Evolutionary conservation across 2,329 filamentous ascomycete genomes (phyloP).

Genomic region (Penicillium sp.): DNA sequence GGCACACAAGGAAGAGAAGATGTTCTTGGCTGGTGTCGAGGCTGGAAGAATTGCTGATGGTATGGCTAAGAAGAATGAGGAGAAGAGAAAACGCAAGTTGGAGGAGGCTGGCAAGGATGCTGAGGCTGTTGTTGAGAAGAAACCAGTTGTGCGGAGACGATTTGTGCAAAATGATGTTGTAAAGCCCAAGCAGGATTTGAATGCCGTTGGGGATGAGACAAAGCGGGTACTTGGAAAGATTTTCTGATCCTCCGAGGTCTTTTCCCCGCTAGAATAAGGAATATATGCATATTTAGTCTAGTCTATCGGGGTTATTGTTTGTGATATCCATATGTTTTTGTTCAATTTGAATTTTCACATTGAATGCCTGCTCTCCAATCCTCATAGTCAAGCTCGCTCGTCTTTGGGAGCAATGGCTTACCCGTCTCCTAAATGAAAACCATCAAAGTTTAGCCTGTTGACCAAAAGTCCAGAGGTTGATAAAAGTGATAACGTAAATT

Average conservation of each 20-base stretch:
- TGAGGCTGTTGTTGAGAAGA: constrained; percentile 16
- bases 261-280: background rate
- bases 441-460: too few species aligned
- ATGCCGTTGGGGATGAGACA: constrained; percentile 37
- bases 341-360: background rate
- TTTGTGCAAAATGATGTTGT: constrained; percentile 48
- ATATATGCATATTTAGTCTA: background rate
- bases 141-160: constrained; percentile 28
- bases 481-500: background rate
- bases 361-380: background rate
- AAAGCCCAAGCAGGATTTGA: constrained; percentile 23
- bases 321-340: background rate
- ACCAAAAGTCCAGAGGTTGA: background rate
- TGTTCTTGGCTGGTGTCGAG: constrained; percentile 45
- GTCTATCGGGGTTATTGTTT: background rate
- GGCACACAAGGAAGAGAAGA: constrained; percentile 46
- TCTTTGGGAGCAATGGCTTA: too few species aligned
- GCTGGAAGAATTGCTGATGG: constrained; percentile 42
- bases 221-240: constrained; percentile 49
- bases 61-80: constrained; percentile 46
- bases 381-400: background rate
- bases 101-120: constrained; percentile 21
- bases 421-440: too few species aligned
- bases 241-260: constrained; percentile 30
- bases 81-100: constrained; percentile 35